A percentile compares a stretch with the other conserved stretches of the same genome.
Conservation (phyloP, 2,329 filamentous ascomycete genomes). For the Orbilia blumenaviensis region DNA sequence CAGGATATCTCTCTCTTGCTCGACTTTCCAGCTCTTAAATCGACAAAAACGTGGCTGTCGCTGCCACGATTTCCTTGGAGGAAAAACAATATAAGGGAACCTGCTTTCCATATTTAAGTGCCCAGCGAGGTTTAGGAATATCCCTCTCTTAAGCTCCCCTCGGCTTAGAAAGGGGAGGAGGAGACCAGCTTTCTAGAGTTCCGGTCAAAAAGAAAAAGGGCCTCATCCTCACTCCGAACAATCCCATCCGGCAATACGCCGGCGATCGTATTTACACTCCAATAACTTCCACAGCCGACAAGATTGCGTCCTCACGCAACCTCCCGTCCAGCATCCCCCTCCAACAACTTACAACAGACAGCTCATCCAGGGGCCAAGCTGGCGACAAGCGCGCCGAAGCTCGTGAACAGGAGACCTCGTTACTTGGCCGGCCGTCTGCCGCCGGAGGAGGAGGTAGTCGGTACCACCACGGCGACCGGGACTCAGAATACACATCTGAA, state of each 20-base stretch:
- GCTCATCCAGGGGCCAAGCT: constrained; percentile 60
- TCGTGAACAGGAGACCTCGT: constrained; percentile 65
- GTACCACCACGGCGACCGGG: constrained; percentile 37
- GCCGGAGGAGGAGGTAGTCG: constrained; percentile 46
- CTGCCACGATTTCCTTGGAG: neutral
- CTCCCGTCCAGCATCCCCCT: constrained; percentile 28
- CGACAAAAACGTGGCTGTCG: neutral
- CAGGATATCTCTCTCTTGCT: neutral
- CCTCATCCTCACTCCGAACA: neutral
- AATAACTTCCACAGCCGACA: constrained; percentile 20
- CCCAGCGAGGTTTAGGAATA: too few relatives aligned
- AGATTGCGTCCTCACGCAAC: constrained; percentile 45
- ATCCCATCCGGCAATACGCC: neutral
- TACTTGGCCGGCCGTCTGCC: constrained; percentile 59
- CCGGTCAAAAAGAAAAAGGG: neutral
- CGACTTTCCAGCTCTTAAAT: neutral
- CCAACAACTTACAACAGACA: constrained; percentile 58
- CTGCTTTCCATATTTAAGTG: too few relatives aligned
- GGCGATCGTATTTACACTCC: neutral
- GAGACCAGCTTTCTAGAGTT: neutral
- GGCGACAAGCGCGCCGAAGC: constrained; percentile 60
- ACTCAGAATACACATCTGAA: constrained; percentile 66
- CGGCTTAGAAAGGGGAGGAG: neutral
- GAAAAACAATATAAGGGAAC: too few relatives aligned
- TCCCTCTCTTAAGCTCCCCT: neutral